Conservation (phyloP, 805 yeast genomes). For the Candida sithepensis region DNA sequence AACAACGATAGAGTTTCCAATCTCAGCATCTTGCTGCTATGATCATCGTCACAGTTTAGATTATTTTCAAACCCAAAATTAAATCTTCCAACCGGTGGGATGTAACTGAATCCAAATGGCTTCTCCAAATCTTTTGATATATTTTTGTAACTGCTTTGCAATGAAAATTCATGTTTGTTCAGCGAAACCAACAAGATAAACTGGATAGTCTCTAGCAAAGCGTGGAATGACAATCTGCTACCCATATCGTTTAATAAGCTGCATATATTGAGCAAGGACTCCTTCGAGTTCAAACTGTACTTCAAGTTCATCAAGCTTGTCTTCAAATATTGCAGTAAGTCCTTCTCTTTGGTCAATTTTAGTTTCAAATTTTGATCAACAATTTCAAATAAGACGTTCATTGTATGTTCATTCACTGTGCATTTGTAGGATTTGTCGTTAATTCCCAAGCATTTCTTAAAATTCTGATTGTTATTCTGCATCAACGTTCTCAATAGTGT, state of each 20-base stretch:
- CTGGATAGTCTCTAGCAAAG: constrained; percentile 28
- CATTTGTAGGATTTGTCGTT: constrained; percentile 10
- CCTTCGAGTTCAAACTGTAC: constrained; percentile 15
- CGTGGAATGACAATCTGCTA: constrained; percentile 33
- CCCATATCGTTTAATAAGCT: constrained; percentile 29
- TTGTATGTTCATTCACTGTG: constrained; percentile 15
- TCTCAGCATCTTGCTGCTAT: constrained; percentile 3
- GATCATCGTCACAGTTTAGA: constrained; percentile 12
- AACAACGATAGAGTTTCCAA: constrained; percentile 10
- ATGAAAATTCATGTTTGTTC: constrained; percentile 13
- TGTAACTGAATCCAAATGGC: constrained; percentile 22
- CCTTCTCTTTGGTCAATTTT: constrained; percentile 20
- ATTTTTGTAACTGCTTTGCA: constrained; percentile 1
- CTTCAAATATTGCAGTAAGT: constrained; percentile 19
- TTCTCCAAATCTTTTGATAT: constrained; percentile 13
- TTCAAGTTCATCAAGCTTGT: constrained; percentile 18
- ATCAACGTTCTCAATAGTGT: constrained; percentile 10
- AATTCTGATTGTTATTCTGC: constrained; percentile 18
- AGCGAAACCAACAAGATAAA: constrained; percentile 19
- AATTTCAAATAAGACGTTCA: constrained; percentile 28
- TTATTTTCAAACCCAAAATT: constrained; percentile 25
- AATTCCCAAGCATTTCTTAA: constrained; percentile 19
- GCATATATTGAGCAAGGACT: constrained; percentile 19
- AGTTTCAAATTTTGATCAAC: constrained; percentile 31
- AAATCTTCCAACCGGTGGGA: constrained; percentile 29